Percentiles rank a stretch among this genome's conserved stretches.
These are phyloP conservation scores for Lactarius hatsudake DNA, from an alignment of 768 basidiomycete species.

Conservation along the genomic window DNA sequence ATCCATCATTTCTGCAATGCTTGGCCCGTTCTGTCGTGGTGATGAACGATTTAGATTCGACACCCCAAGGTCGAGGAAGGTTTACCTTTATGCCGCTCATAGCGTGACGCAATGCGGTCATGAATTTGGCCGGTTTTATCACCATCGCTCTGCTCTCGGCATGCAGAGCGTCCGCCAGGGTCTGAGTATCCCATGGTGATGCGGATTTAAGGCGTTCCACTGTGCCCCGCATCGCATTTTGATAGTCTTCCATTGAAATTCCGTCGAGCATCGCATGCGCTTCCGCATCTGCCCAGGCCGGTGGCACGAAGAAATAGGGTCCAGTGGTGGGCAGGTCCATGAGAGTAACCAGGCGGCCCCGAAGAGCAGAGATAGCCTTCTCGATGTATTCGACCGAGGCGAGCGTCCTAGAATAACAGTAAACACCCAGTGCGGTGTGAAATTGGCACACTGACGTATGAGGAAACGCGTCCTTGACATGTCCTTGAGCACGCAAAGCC, in stretches of 20 bases:
- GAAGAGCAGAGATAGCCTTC: constrained; percentile 33
- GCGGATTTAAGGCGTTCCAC: constrained; percentile 32
- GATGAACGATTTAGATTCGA: neutral
- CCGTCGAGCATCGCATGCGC: constrained; percentile 52
- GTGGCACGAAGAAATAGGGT: constrained; percentile 77
- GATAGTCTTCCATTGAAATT: constrained; percentile 42
- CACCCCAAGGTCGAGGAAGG: neutral
- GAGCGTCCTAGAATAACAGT: constrained; percentile 8
- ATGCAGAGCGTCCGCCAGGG: constrained; percentile 42
- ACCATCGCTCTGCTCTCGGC: constrained; percentile 41
- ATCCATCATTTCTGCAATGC: constrained; percentile 34
- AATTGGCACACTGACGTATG: constrained; percentile 44
- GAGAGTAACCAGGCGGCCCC: constrained; percentile 71
- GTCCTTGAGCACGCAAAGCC: constrained; percentile 50
- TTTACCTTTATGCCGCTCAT: constrained; percentile 79
- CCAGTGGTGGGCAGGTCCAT: constrained; percentile 66
- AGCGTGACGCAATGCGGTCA: constrained; percentile 73
- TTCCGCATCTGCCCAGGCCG: constrained; percentile 53
- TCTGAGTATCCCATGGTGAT: constrained; percentile 39
- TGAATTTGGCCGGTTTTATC: constrained; percentile 51
- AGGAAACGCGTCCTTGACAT: constrained; percentile 58
- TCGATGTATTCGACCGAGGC: constrained; percentile 18
- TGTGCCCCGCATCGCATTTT: constrained; percentile 37
- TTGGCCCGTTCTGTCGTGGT: constrained; percentile 33
- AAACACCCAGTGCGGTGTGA: neutral